Base-by-base conservation (phyloP, 768 basidiomycete genomes). In the Boletus tomentosulus region DNA sequence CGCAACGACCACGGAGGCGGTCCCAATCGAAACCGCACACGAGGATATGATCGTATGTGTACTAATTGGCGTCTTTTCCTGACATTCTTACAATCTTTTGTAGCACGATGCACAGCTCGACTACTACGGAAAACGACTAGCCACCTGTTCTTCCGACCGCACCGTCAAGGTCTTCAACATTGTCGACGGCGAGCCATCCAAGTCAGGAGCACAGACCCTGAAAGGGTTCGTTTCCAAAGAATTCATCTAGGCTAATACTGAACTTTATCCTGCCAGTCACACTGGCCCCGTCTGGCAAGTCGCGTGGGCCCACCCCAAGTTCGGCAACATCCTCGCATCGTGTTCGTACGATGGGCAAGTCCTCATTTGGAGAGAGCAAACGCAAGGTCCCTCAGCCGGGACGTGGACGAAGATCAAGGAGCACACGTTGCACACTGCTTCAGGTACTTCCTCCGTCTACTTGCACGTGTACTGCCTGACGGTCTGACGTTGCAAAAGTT, bases 301-400 rank as follows among this genome's bases (percentile, higher is more conserved):
- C 48, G 84, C 94, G 24, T 99, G 97, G 97, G 96, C 91, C 3
- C 96, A 99, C 63, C 97, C 97, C 25, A 97, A 93, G 70, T 99
- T 89, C 64, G 97, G 97, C 2, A 85, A 89, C 57, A 96, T 99
- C 64, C 84, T 99, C 50, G 96, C 96, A 28, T 95, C 92, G n/a
- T 96, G 93, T 66, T 97, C 95, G 5, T 98, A 98, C 69, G 97
- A 99, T 62, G 95, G 97, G 44, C 92, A 96, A 64, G 97, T 97
- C 19, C 81, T 98, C 72, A 93, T 99, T 60, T 99, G 97, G 97
- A 97, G 95, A 66, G 95, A 98, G 70, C 88, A 91, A 66, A 60
- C 56, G 0, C 66, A 66, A 48, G 82, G 81, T 15, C 72, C 78
- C 43, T 68, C 76, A 22, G 64, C 76, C 2, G 81, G 85, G 55